Evolutionary conservation across 2,329 filamentous ascomycete species (phyloP).

Genomic region (Aspergillus eucalypticola): DNA sequence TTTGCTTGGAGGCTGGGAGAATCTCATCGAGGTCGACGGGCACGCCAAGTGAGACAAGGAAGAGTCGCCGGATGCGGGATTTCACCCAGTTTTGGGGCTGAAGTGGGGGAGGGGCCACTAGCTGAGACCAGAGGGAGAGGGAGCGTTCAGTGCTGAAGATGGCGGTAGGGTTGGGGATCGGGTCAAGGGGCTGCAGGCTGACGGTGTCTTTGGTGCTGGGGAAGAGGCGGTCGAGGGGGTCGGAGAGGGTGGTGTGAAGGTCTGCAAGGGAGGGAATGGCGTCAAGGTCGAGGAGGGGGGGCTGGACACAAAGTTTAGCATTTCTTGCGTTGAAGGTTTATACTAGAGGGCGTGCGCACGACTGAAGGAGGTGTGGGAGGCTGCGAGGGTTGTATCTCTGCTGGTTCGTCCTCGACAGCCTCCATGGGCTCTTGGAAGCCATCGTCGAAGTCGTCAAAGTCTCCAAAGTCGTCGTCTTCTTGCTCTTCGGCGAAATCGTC

Average conservation of each 20-base stretch:
- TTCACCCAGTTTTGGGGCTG: constrained; percentile 98
- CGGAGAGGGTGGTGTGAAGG: constrained; percentile 40
- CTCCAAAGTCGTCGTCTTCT: constrained; percentile 59
- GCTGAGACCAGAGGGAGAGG: constrained; percentile 91
- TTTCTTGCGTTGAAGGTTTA: neutral
- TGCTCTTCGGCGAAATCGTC: constrained; percentile 56
- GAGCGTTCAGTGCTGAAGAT: constrained; percentile 84
- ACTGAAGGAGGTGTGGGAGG: constrained; percentile 40
- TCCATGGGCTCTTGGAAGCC: constrained; percentile 59
- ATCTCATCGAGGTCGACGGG: constrained; percentile 98
- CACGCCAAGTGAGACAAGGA: constrained; percentile 92
- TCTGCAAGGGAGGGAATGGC: constrained; percentile 50
- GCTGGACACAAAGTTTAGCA: constrained; percentile 25
- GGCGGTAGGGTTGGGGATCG: constrained; percentile 48
- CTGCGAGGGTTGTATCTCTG: constrained; percentile 25
- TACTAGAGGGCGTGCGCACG: constrained; percentile 43
- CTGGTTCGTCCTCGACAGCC: constrained; percentile 26
- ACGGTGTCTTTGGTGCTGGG: constrained; percentile 41
- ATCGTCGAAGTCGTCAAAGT: constrained; percentile 71
- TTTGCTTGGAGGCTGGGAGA: constrained; percentile 93
- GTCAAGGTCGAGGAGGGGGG: constrained; percentile 54
- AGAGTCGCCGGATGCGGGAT: constrained; percentile 88
- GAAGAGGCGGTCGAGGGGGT: constrained; percentile 47
- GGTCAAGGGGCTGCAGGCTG: constrained; percentile 39
- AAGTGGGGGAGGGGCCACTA: constrained; percentile 89